These are phyloP conservation scores for Rhodamnia rubescens DNA, from an alignment of 345 rosid species.

Conservation along the genomic window DNA sequence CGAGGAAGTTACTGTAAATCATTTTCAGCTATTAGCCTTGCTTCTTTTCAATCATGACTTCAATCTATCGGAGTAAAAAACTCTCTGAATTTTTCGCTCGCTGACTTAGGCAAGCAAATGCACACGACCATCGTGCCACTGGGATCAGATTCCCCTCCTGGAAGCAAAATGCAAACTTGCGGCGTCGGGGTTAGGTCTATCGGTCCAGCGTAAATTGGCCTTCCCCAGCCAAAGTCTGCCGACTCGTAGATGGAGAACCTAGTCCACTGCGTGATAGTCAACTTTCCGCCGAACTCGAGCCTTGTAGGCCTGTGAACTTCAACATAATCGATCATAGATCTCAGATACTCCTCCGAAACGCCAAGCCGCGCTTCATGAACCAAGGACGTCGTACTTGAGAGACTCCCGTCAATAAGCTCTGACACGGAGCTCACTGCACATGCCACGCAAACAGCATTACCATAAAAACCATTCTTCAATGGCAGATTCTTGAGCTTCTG, in stretches of 20 bases:
- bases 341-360: slow-evolving; percentile 63
- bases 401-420: slow-evolving; percentile 36
- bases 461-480: slow-evolving; percentile 60
- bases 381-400: slow-evolving; percentile 36
- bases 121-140: slow-evolving; percentile 53
- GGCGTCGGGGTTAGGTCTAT: slow-evolving; percentile 88
- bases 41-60: background rate
- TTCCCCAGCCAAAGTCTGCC: slow-evolving; percentile 92
- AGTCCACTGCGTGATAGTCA: slow-evolving; percentile 92
- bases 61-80: slow-evolving; percentile 24
- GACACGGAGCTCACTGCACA: slow-evolving; percentile 55
- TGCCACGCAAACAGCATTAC: slow-evolving; percentile 75
- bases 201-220: slow-evolving; percentile 73
- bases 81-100: slow-evolving; percentile 34
- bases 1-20: background rate
- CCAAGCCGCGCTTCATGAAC: slow-evolving; percentile 56
- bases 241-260: slow-evolving; percentile 67
- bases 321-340: slow-evolving; percentile 59
- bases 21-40: background rate
- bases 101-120: slow-evolving; percentile 76
- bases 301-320: slow-evolving; percentile 54
- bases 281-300: slow-evolving; percentile 84
- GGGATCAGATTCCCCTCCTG: slow-evolving; percentile 45
- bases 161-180: slow-evolving; percentile 80
- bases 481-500: slow-evolving; percentile 48